phyloP scores from a whole-genome alignment of 2,329 filamentous ascomycete genomes.

The Paraphaeosphaeria minitans region DNA sequence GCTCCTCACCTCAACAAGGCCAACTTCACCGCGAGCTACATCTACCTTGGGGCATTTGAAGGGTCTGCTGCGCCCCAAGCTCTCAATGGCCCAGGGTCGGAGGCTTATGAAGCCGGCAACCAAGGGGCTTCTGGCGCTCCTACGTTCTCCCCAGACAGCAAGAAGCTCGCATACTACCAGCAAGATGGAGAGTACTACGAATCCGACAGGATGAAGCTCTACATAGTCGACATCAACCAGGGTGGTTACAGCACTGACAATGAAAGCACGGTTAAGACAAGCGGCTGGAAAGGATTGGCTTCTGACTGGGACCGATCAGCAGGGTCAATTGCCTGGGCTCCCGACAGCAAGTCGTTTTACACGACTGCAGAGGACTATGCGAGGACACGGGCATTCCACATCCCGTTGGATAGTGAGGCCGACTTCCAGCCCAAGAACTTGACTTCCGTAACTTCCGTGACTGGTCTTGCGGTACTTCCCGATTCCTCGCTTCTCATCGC shows the following conservation, averaged over 20 bases:
- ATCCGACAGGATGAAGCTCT: conserved; percentile 70
- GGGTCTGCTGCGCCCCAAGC: conserved; percentile 55
- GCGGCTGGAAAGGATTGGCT: conserved; percentile 39
- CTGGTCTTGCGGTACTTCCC: conserved; percentile 60
- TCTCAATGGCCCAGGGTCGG: conserved; percentile 40
- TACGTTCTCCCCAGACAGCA: conserved; percentile 75
- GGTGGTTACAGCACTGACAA: conserved; percentile 17
- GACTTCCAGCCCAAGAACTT: conserved; percentile 50
- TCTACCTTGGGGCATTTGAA: conserved; percentile 73
- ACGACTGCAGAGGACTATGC: conserved; percentile 43
- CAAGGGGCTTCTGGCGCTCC: conserved; percentile 71
- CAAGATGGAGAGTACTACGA: conserved; percentile 71
- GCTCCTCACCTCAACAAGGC: conserved; percentile 74
- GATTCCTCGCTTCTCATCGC: conserved; percentile 58
- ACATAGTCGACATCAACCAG: conserved; percentile 35
- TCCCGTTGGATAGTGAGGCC: conserved; percentile 63
- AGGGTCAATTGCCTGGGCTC: conserved; percentile 37
- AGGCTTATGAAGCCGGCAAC: conserved; percentile 48
- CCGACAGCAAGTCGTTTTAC: conserved; percentile 39
- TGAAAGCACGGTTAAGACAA: conserved; percentile 24
- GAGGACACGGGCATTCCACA: conserved; percentile 59
- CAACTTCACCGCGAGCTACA: conserved; percentile 78
- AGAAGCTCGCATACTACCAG: conserved; percentile 77
- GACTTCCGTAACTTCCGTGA: conserved; percentile 50
- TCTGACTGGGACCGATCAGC: conserved; percentile 39